phyloP scores from a whole-genome alignment of 441 rosid genomes.

The Brassica hybrid region DNA sequence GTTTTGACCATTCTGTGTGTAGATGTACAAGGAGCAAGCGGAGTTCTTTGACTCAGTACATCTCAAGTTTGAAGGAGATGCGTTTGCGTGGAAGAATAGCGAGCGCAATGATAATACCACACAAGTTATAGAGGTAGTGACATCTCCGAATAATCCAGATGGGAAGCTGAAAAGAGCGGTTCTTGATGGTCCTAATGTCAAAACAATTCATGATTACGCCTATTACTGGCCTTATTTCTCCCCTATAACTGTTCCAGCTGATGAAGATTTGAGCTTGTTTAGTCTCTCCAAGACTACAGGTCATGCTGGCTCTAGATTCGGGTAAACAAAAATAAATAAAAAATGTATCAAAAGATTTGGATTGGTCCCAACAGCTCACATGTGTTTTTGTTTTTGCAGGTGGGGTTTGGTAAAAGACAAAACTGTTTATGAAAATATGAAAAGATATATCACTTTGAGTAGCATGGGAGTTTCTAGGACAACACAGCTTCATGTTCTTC shows the following conservation, averaged over 20 bases:
- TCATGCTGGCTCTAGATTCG: constrained; percentile 79
- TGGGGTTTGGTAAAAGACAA: constrained; percentile 67
- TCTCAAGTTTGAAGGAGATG: constrained; percentile 43
- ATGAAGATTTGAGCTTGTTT: constrained; percentile 57
- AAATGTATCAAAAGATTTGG: background rate
- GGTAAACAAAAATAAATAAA: constrained; percentile 4
- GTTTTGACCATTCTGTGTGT: background rate
- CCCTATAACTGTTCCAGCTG: constrained; percentile 55
- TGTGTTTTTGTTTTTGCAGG: constrained; percentile 33
- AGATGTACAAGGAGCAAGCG: constrained; percentile 34
- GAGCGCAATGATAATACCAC: constrained; percentile 7
- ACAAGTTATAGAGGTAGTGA: constrained; percentile 62
- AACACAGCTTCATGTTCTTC: constrained; percentile 31
- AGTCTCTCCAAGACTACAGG: constrained; percentile 74
- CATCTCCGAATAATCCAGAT: constrained; percentile 81
- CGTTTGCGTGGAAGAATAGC: constrained; percentile 48
- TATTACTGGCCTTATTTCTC: constrained; percentile 82
- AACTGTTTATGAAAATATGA: constrained; percentile 59
- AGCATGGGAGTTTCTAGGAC: constrained; percentile 40
- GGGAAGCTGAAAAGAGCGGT: constrained; percentile 56
- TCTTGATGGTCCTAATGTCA: constrained; percentile 55
- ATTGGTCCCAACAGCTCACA: constrained; percentile 1
- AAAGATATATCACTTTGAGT: constrained; percentile 5
- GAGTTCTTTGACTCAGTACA: constrained; percentile 33
- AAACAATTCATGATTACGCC: constrained; percentile 60